Conservation (phyloP, 2,329 filamentous ascomycete species). For the Fusarium bulbicola region DNA sequence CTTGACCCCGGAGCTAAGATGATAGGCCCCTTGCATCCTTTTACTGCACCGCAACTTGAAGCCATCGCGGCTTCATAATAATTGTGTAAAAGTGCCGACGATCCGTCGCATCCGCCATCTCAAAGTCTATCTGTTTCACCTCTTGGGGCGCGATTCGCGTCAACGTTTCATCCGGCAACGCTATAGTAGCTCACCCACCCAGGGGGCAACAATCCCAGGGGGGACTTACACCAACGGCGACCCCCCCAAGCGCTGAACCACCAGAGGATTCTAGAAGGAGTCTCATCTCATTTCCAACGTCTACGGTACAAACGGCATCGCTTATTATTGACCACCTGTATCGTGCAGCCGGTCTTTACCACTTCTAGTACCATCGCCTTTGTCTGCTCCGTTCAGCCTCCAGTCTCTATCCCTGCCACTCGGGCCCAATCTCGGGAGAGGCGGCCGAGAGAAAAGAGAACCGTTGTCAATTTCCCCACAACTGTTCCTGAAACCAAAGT, state of each 20-base stretch:
- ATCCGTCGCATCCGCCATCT: conserved; percentile 19
- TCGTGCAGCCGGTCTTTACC: conserved; percentile 26
- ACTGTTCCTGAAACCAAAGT: conserved; percentile 40
- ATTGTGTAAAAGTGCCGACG: conserved; percentile 7
- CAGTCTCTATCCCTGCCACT: conserved; percentile 23
- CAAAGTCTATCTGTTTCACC: conserved; percentile 1
- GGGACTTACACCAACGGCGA: neutral
- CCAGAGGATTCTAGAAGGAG: conserved; percentile 18
- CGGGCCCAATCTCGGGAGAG: conserved; percentile 37
- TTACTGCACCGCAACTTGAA: neutral
- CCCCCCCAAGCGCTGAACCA: conserved; percentile 1
- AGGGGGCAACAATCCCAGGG: neutral
- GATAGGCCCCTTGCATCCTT: neutral
- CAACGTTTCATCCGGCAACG: conserved; percentile 20
- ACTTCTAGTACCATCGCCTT: conserved; percentile 10
- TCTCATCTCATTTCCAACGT: conserved; percentile 1
- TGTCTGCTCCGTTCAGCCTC: conserved; percentile 8
- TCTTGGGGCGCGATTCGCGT: neutral
- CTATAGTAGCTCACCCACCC: conserved; percentile 1
- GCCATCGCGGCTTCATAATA: conserved; percentile 12
- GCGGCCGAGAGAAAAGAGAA: conserved; percentile 16
- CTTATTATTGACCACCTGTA: conserved; percentile 23
- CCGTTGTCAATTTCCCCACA: conserved; percentile 29
- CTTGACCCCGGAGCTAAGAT: neutral
- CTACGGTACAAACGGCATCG: neutral